These are phyloP conservation scores for Diplodia sapinea DNA, from an alignment of 2,329 filamentous ascomycete species.

Conservation along the genomic window DNA sequence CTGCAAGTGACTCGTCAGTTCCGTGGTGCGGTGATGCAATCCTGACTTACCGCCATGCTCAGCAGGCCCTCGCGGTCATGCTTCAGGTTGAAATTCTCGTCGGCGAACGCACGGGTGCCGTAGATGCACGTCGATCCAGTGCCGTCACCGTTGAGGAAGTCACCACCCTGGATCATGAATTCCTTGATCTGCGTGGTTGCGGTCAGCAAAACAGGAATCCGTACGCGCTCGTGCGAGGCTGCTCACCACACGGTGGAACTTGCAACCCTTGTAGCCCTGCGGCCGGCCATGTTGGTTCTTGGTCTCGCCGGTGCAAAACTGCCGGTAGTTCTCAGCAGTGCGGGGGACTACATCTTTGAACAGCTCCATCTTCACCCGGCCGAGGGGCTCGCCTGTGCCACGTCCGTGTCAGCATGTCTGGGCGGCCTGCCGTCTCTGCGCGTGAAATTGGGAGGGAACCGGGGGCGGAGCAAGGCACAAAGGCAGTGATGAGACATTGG, in stretches of 20 bases:
- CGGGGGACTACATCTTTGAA: slow-evolving; percentile 83
- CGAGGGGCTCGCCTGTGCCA: slow-evolving; percentile 75
- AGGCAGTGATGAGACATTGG: background rate
- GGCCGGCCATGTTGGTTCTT: slow-evolving; percentile 78
- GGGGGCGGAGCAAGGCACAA: slow-evolving; percentile 24
- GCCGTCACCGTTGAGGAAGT: slow-evolving; percentile 92
- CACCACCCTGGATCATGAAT: slow-evolving; percentile 97
- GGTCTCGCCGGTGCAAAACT: slow-evolving; percentile 93
- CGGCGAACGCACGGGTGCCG: slow-evolving; percentile 80
- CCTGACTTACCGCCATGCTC: slow-evolving; percentile 81
- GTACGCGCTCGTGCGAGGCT: slow-evolving; percentile 8
- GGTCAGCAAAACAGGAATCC: slow-evolving; percentile 21
- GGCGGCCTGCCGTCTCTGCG: background rate
- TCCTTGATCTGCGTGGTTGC: slow-evolving; percentile 72
- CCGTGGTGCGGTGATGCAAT: background rate
- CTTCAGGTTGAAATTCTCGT: slow-evolving; percentile 85
- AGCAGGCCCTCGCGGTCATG: slow-evolving; percentile 82
- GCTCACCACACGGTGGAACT: slow-evolving; percentile 89
- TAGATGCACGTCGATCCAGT: slow-evolving; percentile 89
- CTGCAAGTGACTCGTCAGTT: slow-evolving; percentile 51
- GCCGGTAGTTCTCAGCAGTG: slow-evolving; percentile 95
- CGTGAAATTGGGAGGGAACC: background rate
- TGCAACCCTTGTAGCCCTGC: slow-evolving; percentile 92
- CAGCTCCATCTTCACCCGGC: slow-evolving; percentile 87
- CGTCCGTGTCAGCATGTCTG: slow-evolving; percentile 21